Evolutionary conservation across 1,139 yeast species (phyloP), one percentile per base, ranked within the genome.

Genomic region (Insectozyma bohioensis): DNA sequence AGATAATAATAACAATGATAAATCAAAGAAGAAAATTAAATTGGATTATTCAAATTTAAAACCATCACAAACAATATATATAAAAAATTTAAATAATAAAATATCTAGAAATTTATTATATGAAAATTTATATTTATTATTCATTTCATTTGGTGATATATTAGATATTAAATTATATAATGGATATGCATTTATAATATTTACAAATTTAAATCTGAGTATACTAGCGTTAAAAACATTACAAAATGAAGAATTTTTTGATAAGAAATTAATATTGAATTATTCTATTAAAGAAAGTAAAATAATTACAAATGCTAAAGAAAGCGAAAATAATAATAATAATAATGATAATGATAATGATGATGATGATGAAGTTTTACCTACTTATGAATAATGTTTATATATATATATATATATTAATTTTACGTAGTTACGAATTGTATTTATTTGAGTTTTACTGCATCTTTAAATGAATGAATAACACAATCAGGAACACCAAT

Each of bases 401-500:
- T 29, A 23, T 21, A 16, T 19, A 13, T 25, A n/a, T 11, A 26
- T 31, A 20, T 23, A 26, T 19, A 26, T 15, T 6, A 7, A 21
- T 7, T 21, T 7, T 21, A 21, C 12, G 12, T 14, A 13, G 12
- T 8, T 13, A 8, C 7, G 10, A 19, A 19, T n/a, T 5, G n/a
- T 22, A 15, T 24, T 20, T 36, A 42, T 33, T 24, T 33, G 22
- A 43, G 44, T 20, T 32, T 41, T 20, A 57, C 34, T 4, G 92
- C 94, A 35, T 68, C 76, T 31, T 68, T 70, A 35, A 84, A 67
- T 6, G 85, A 75, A 48, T 80, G 78, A 24, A 74, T 57, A 1
- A 86, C 83, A 46, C 92, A 84, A 56, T 88, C 96, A 1, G 96
- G 95, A 1, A 90, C 90, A 1, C 97, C 97, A 2, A 86, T 78